Percentiles rank a stretch among this genome's conserved stretches.
These are phyloP conservation scores for Metschnikowia continentalis DNA, from an alignment of 805 yeast species.

Conservation along the genomic window DNA sequence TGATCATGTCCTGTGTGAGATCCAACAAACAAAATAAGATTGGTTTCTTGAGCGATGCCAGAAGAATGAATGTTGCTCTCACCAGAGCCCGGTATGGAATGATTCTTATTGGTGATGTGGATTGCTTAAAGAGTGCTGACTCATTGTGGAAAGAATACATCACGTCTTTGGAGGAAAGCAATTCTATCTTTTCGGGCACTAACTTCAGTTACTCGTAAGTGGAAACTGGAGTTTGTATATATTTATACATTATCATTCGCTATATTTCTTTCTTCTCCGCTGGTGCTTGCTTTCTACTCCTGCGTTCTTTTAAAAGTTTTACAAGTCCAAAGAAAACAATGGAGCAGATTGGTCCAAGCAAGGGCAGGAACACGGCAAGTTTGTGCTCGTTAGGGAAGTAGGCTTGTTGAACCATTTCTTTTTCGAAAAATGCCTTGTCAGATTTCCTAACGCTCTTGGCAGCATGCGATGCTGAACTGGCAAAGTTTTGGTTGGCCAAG, in stretches of 20 bases:
- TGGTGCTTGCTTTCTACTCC: conserved; percentile 27
- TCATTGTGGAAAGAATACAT: conserved; percentile 18
- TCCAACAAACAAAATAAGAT: conserved; percentile 70
- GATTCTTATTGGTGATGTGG: conserved; percentile 28
- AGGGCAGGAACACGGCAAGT: conserved; percentile 87
- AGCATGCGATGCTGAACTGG: conserved; percentile 30
- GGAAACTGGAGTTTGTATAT: not conserved
- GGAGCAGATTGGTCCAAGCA: conserved; percentile 78
- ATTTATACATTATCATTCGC: conserved; percentile 6
- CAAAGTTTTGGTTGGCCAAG: conserved; percentile 28
- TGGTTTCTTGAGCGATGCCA: conserved; percentile 80
- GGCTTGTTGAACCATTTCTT: conserved; percentile 91
- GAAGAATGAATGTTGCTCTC: conserved; percentile 84
- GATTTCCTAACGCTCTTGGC: conserved; percentile 59
- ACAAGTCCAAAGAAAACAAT: conserved; percentile 53
- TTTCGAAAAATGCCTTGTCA: conserved; percentile 81
- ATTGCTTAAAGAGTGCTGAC: conserved; percentile 13
- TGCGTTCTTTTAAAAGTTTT: conserved; percentile 41
- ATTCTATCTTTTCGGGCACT: conserved; percentile 6
- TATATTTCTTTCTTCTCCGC: not conserved
- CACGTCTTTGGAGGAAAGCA: conserved; percentile 10
- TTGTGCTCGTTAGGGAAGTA: conserved; percentile 95
- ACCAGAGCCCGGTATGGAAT: conserved; percentile 86
- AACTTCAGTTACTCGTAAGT: conserved; percentile 8
- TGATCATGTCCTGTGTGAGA: conserved; percentile 50